Base-by-base conservation (phyloP, 768 basidiomycete genomes). In the Podaxis sp. region DNA sequence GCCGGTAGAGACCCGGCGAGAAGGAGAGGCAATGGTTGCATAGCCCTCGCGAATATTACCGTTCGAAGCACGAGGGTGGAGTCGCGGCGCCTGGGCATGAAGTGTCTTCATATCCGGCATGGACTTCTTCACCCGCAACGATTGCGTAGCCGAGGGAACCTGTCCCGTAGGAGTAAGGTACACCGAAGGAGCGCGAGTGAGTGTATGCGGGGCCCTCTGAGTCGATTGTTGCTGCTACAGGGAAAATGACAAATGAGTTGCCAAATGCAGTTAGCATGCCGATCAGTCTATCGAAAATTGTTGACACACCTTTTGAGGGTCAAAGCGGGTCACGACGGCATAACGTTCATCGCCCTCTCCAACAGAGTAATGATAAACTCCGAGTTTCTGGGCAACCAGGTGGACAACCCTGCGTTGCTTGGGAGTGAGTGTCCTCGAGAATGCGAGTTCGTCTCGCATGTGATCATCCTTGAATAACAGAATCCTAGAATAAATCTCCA, bases 81-180 rank as follows among this genome's bases (percentile, higher is more conserved):
- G 83, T 56, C 92, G 89, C 37, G 91, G 92, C 1, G 89, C 88
- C 69, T 88, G 87, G 17, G 87, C 81, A 64, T 93, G 92, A 66
- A 94, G 76, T 15, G 90, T 90, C 78, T 93, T 93, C 87, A 98
- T 88, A 75, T 98, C 95, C 2, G 97, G 97, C 97, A 99, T 99
- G 24, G 95, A 96, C 78, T 97, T 97, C 82, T 99, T 99, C 75
- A 89, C 87, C 46, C 96, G 88, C 59, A 98, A 84, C 46, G 86
- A 80, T 52, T 78, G 81, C 66, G 75, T 80, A 67, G 78, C 77
- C 62, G 75, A 77, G 61, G 72, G 67, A 24, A 67, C 66, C 7
- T 77, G 81, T 69, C 77, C 75, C 5, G 83, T 76, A 20, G 88
- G 82, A 12, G 84, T 82, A 24, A 93, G 82, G 71, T 93, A 94